phyloP scores from a whole-genome alignment of 176 grass and related monocot species.

The Thalia dealbata region DNA sequence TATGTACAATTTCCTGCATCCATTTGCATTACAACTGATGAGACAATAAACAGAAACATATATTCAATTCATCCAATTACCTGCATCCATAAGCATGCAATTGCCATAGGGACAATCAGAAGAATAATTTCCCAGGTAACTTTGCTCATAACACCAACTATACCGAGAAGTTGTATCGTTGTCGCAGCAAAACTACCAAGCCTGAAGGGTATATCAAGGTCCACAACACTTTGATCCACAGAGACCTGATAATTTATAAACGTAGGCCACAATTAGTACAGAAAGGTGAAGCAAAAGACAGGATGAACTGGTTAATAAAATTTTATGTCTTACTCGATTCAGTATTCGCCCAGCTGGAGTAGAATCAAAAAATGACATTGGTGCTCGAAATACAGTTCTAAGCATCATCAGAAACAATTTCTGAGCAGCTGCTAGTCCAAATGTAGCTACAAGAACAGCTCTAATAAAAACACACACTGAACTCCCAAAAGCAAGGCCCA shows the following conservation, averaged over 20 bases:
- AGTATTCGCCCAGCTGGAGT: constrained; percentile 87
- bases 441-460: constrained; percentile 97
- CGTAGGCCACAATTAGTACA: not conserved
- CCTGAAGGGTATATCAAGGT: constrained; percentile 92
- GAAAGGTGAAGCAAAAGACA: not conserved
- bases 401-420: constrained; percentile 92
- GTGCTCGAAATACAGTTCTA: constrained; percentile 72
- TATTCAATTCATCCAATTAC: constrained; percentile 27
- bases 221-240: constrained; percentile 98
- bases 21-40: constrained; percentile 37
- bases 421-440: constrained; percentile 92
- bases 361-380: constrained; percentile 97
- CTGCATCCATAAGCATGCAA: constrained; percentile 93
- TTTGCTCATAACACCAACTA: constrained; percentile 93
- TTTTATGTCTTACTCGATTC: constrained; percentile 53
- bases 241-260: constrained; percentile 59
- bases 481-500: constrained; percentile 94
- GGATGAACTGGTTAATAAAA: not conserved
- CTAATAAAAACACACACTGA: constrained; percentile 94
- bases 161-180: constrained; percentile 88
- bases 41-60: not conserved
- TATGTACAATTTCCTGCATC: constrained; percentile 60
- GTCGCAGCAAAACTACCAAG: constrained; percentile 92
- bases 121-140: constrained; percentile 96
- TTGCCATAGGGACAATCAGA: constrained; percentile 75